phyloP scores from a whole-genome alignment of 495 filamentous ascomycete species.

The Xylaria cubensis region DNA sequence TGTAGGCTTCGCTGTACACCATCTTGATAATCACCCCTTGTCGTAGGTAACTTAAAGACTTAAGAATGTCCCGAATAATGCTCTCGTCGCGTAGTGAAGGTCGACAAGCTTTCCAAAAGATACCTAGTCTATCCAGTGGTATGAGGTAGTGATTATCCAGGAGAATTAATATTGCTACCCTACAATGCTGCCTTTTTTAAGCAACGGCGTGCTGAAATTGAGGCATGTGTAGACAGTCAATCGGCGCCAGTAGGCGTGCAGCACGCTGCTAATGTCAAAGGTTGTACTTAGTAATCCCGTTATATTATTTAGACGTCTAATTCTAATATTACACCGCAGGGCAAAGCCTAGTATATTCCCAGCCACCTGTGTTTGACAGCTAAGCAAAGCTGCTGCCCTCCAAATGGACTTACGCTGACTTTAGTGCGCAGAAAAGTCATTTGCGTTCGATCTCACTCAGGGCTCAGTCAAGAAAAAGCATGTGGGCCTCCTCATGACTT shows the following conservation, averaged over 20 bases:
- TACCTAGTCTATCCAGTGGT: not conserved
- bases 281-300: too few relatives aligned
- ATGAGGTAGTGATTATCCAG: too few relatives aligned
- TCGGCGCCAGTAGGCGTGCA: not conserved
- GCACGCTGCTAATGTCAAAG: not conserved
- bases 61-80: not conserved
- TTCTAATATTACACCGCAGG: too few relatives aligned
- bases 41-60: not conserved
- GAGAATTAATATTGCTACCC: not conserved
- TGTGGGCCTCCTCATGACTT: not conserved
- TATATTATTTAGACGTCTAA: too few relatives aligned
- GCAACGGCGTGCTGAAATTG: too few relatives aligned
- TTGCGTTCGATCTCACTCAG: not conserved
- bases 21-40: not conserved
- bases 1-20: not conserved
- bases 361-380: too few relatives aligned
- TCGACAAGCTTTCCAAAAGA: not conserved
- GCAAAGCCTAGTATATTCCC: too few relatives aligned
- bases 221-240: not conserved
- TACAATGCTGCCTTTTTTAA: not conserved
- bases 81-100: not conserved
- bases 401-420: not conserved
- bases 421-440: too few relatives aligned
- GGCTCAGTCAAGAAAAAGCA: not conserved
- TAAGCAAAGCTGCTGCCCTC: not conserved